Evolutionary conservation across 805 yeast species (phyloP).

Genomic region (Pichia insulana): DNA sequence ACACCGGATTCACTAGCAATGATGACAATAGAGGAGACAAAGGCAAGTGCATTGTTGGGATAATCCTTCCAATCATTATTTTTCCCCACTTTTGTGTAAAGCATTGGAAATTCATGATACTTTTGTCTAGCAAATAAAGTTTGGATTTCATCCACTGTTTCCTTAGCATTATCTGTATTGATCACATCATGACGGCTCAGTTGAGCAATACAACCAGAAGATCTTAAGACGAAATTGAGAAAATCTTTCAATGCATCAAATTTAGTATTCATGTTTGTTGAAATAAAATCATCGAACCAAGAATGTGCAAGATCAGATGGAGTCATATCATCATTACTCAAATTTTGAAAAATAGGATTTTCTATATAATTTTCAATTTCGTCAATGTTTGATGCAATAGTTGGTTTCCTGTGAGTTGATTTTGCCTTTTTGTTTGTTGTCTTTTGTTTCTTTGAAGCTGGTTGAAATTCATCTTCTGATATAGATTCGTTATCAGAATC

Average conservation of each 20-base stretch:
- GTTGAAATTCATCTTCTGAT: not conserved
- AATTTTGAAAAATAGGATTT: constrained; percentile 41
- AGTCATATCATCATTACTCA: constrained; percentile 41
- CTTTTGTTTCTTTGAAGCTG: not conserved
- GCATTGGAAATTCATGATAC: constrained; percentile 61
- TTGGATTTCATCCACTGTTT: constrained; percentile 68
- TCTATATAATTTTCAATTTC: constrained; percentile 37
- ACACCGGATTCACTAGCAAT: constrained; percentile 55
- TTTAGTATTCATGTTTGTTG: constrained; percentile 28
- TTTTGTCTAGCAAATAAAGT: constrained; percentile 50
- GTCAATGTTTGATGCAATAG: constrained; percentile 24
- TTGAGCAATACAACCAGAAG: constrained; percentile 62
- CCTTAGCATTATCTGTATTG: constrained; percentile 44
- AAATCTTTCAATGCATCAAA: constrained; percentile 49
- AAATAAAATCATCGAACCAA: constrained; percentile 46
- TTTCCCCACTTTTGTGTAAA: constrained; percentile 9
- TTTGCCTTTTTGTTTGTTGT: not conserved
- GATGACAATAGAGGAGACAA: constrained; percentile 44
- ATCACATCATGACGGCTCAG: constrained; percentile 69
- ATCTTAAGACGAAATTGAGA: constrained; percentile 58
- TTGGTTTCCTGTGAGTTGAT: not conserved
- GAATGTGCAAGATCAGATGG: constrained; percentile 43
- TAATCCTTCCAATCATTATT: constrained; percentile 45
- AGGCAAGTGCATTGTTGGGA: constrained; percentile 44
- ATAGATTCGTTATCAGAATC: not conserved